Percentiles rank a stretch among this genome's conserved stretches.
phyloP scores from a whole-genome alignment of 495 filamentous ascomycete species.

The Trichoderma erinaceum region DNA sequence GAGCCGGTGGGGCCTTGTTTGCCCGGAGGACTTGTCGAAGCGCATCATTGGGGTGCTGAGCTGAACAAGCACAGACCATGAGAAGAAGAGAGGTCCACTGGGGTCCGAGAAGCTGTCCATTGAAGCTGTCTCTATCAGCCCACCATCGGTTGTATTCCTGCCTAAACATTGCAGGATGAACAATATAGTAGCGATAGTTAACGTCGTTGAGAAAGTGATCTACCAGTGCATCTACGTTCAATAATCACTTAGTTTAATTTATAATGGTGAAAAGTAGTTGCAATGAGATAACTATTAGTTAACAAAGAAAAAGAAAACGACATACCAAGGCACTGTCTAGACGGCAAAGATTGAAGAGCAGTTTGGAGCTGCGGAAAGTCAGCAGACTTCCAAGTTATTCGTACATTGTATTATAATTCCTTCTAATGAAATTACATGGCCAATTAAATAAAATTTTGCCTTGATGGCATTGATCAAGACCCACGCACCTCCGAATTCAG shows the following conservation, averaged over 20 bases:
- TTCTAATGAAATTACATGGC: no score
- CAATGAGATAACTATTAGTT: no score
- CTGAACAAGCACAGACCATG: background rate
- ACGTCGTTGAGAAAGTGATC: background rate
- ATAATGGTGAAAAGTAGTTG: background rate
- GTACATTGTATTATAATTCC: background rate
- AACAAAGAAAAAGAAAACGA: background rate
- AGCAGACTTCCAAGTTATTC: background rate
- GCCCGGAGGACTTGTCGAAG: background rate
- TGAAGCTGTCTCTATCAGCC: background rate
- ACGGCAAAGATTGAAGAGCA: background rate
- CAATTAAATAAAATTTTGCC: no score
- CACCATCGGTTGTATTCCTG: background rate
- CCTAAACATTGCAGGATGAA: background rate
- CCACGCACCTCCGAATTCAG: no score
- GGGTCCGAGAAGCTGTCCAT: background rate
- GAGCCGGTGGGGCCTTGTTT: background rate
- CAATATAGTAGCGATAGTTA: conserved; percentile 2
- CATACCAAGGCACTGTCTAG: background rate
- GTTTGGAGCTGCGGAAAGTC: background rate
- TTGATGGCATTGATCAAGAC: no score
- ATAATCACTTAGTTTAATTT: background rate
- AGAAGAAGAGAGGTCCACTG: conserved; percentile 2
- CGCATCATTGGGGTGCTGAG: background rate
- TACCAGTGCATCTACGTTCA: background rate